Base-by-base conservation (phyloP, 2,329 filamentous ascomycete genomes). In the Botrytis paeoniae region DNA sequence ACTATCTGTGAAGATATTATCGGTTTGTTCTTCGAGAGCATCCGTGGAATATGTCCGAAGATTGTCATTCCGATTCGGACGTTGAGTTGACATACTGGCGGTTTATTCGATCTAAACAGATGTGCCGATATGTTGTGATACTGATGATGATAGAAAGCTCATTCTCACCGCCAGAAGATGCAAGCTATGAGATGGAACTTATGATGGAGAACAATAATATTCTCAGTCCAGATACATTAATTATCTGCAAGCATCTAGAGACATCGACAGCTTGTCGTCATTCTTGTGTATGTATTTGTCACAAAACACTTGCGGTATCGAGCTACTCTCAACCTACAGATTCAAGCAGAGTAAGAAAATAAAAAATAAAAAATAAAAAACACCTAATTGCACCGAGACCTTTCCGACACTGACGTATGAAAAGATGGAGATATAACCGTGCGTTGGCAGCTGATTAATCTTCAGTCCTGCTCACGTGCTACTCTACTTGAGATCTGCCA, bases 11-110 rank as follows among this genome's bases (percentile, higher is more conserved):
- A 10, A 37, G 5, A 20, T 9, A 25, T 37, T 4, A 3, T 74
- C 75, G 37, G 70, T 73, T 45, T 76, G 76, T 16, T 73, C 76
- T 60, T 76, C 77, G 35, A 69, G 48, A 16, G 35, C 35, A 41
- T 14, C 41, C 3, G 39, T 69, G 20, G 66, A 69, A 37, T 65
- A 65, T 4, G 20, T 37, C 35, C 43, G 43, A n/a, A n/a, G 18
- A 12, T 22, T 65, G 1, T 37, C 43, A 18, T 35, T 25, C n/a
- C 22, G 43, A 65, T 51, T 48, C 20, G 43, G 63, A 32, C 43
- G 43, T 37, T 65, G 63, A 37, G 63, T 37, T 35, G 43, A 18
- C 63, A 65, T 65, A 5, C 18, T 65, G 41, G 8, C 22, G 63
- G 8, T 65, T n/a, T 37, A 25, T 51, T 16, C 20, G 48, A n/a